Evolutionary conservation across 352 stramenopile genomes (phyloP).

Genomic region (Globisporangium yorkense): DNA sequence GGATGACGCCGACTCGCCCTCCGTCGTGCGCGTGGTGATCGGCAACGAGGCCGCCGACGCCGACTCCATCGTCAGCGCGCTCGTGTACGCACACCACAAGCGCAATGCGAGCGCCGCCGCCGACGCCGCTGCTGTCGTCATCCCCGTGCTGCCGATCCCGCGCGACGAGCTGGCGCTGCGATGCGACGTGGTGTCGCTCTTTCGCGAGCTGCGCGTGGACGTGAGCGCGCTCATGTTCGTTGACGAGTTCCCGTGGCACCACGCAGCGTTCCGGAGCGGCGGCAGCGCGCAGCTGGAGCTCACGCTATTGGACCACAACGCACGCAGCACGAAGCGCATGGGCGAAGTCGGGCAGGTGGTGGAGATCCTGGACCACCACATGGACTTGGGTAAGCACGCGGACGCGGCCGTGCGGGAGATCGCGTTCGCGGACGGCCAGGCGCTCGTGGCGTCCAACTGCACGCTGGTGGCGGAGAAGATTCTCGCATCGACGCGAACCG

Average conservation of each 20-base stretch:
- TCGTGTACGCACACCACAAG: slow-evolving; percentile 56
- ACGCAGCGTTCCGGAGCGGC: slow-evolving; percentile 9
- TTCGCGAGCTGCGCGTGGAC: slow-evolving; percentile 50
- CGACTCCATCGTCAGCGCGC: slow-evolving; percentile 78
- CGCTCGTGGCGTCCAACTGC: slow-evolving; percentile 67
- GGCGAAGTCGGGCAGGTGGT: slow-evolving; percentile 33
- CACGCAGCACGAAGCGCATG: slow-evolving; percentile 56
- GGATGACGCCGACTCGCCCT: neutral
- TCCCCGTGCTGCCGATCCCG: slow-evolving; percentile 63
- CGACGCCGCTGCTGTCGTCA: slow-evolving; percentile 14
- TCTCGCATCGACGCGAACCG: neutral
- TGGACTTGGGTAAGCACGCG: slow-evolving; percentile 47
- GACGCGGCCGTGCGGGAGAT: slow-evolving; percentile 39
- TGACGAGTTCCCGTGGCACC: slow-evolving; percentile 65
- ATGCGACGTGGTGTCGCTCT: slow-evolving; percentile 61
- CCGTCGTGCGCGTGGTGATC: slow-evolving; percentile 51
- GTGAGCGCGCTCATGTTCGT: slow-evolving; percentile 56
- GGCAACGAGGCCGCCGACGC: slow-evolving; percentile 79
- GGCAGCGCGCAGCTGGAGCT: slow-evolving; percentile 17
- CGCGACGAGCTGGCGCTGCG: slow-evolving; percentile 54
- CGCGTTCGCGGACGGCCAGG: slow-evolving; percentile 61
- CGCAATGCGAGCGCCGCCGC: slow-evolving; percentile 10
- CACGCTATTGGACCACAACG: slow-evolving; percentile 76
- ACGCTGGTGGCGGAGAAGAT: slow-evolving; percentile 75
- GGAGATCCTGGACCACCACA: slow-evolving; percentile 81